Evolutionary conservation across 2,329 filamentous ascomycete genomes (phyloP).

Genomic region (Elsinoe necatrix): DNA sequence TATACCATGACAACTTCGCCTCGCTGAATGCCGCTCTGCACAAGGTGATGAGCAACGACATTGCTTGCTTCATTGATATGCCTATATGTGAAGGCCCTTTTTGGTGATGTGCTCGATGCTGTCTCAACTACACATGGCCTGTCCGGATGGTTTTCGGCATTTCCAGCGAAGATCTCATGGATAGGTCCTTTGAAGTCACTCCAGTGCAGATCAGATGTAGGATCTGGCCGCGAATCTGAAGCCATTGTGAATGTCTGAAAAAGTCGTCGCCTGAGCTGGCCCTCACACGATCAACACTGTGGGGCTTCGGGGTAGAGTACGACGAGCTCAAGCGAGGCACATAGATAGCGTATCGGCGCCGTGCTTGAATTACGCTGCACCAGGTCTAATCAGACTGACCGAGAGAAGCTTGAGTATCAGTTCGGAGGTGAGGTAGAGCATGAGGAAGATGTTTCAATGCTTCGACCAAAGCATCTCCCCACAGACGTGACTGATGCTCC

Average conservation of each 20-base stretch:
- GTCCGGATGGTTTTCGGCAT: slow-evolving; percentile 61
- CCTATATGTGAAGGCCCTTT: slow-evolving; percentile 62
- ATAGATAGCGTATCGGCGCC: not conserved
- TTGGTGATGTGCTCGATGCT: slow-evolving; percentile 36
- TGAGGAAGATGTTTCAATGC: not conserved
- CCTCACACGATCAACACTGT: not conserved
- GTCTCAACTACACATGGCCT: slow-evolving; percentile 62
- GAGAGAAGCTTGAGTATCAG: too few relatives aligned
- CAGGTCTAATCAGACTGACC: too few relatives aligned
- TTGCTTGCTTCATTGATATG: slow-evolving; percentile 84
- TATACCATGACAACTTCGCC: slow-evolving; percentile 94
- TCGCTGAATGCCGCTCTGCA: slow-evolving; percentile 60
- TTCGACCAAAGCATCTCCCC: not conserved
- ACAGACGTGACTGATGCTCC: slow-evolving; percentile 6
- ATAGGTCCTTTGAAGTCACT: slow-evolving; percentile 57
- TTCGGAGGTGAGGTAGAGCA: not conserved
- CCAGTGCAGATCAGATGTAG: slow-evolving; percentile 60
- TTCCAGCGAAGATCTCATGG: slow-evolving; percentile 59
- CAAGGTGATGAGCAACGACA: slow-evolving; percentile 68
- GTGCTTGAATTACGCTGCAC: not conserved
- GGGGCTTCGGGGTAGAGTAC: not conserved
- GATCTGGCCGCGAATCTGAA: slow-evolving; percentile 46
- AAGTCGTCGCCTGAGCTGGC: not conserved
- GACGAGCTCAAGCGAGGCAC: too few relatives aligned
- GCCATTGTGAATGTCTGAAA: slow-evolving; percentile 21